A percentile compares a stretch with the other conserved stretches of the same genome.
phyloP scores from a whole-genome alignment of 1,139 yeast genomes.

The Trichomonascaceae sp. region DNA sequence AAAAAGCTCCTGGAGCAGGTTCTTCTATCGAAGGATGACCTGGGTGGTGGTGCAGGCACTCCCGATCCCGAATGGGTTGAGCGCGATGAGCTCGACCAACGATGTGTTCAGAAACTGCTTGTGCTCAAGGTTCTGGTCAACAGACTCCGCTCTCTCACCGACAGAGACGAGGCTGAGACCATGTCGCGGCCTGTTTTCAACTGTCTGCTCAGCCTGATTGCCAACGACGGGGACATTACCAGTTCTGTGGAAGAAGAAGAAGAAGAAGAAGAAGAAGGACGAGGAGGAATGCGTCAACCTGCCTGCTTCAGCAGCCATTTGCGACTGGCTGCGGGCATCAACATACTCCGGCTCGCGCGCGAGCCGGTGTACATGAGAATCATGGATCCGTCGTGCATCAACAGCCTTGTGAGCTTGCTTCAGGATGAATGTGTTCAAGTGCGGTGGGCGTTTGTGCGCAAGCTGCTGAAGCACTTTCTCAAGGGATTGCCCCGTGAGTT shows the following conservation, averaged over 20 bases:
- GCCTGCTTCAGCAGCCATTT: slow-evolving; percentile 43
- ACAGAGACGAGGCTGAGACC: slow-evolving; percentile 25
- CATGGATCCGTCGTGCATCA: slow-evolving; percentile 40
- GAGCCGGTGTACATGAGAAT: slow-evolving; percentile 38
- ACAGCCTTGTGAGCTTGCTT: slow-evolving; percentile 43
- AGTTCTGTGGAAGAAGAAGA: too few relatives aligned
- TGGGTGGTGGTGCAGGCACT: too few relatives aligned
- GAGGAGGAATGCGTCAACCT: too few relatives aligned
- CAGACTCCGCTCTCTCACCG: slow-evolving; percentile 38
- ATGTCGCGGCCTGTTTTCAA: slow-evolving; percentile 55
- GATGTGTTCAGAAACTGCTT: slow-evolving; percentile 28
- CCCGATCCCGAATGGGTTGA: slow-evolving; percentile 14
- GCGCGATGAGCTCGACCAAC: slow-evolving; percentile 18
- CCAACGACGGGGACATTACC: slow-evolving; percentile 74
- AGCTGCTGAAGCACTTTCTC: slow-evolving; percentile 41
- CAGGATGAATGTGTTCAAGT: slow-evolving; percentile 56
- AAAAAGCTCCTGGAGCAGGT: slow-evolving; percentile 48
- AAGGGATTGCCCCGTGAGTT: slow-evolving; percentile 51
- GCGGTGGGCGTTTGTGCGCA: slow-evolving; percentile 38
- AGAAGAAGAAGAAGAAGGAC: too few relatives aligned
- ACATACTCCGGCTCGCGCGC: slow-evolving; percentile 52
- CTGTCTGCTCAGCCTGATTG: slow-evolving; percentile 44
- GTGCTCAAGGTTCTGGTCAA: slow-evolving; percentile 53
- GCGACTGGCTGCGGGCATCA: slow-evolving; percentile 56
- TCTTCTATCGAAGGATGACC: slow-evolving; percentile 35